Evolutionary conservation across 257 asterid species (phyloP), one percentile per base, ranked within the genome.

Genomic region (Nicotiana tabacum): DNA sequence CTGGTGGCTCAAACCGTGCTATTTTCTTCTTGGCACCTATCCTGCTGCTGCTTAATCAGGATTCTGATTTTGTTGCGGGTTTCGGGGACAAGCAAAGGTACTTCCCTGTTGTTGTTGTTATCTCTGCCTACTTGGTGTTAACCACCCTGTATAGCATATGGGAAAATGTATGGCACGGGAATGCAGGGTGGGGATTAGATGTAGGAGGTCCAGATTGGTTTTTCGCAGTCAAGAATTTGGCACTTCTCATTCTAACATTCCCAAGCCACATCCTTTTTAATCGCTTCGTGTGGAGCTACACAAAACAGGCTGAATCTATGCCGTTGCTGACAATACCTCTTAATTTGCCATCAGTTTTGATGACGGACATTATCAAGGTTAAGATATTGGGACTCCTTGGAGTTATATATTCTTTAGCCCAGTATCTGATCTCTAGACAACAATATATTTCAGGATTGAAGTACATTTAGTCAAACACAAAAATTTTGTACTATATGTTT

Each of bases 61-160:
- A 96, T 83, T 91, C 96, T 1, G 98, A 96, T 86, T 96, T 96
- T 83, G 92, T 93, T 66, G 94, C 99, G 48, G 99, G 97, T 2
- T 96, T 96, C 68, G 98, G 99, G 43, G 99, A 96, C 84, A 94
- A 91, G 89, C 99, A 96, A 84, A 90, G 99, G 94, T 94, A 96
- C 83, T 96, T 96, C 87, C 99, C 99, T 0, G 98, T 94, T 30
- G 90, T 94, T 3, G 72, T 92, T 21, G 97, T 90, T 9, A 91
- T 96, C 80, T 93, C 98, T 1, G 85, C 82, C 17, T 93, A 96
- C 89, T 83, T 96, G 91, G 92, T 89, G 2, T 60, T 90, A 85
- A 91, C 98, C 4, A 85, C 98, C 6, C 11, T 91, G 60, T 91
- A 93, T 84, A 89, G 92, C 87, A 92, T 93, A 84, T 94, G 98